Evolutionary conservation across 164 flowering plant species (phyloP).

Genomic region (Echeveria elegans): DNA sequence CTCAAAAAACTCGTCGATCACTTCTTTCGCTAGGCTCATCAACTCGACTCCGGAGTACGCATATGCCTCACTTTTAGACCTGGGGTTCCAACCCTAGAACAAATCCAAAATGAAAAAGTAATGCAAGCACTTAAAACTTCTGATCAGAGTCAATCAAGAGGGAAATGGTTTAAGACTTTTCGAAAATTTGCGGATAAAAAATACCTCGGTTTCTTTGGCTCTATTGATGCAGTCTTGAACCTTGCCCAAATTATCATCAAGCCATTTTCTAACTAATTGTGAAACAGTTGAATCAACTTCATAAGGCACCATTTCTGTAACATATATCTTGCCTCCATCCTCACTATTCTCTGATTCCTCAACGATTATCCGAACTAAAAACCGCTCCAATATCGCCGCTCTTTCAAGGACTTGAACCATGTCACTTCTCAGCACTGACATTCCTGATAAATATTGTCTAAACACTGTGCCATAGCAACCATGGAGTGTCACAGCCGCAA

Average conservation of each 20-base stretch:
- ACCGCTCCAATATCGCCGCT: slow-evolving; percentile 77
- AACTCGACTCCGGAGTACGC: slow-evolving; percentile 76
- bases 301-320: slow-evolving; percentile 74
- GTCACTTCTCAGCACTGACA: slow-evolving; percentile 33
- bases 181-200: not conserved
- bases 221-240: slow-evolving; percentile 34
- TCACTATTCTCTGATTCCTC: slow-evolving; percentile 78
- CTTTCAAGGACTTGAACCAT: slow-evolving; percentile 46
- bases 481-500: slow-evolving; percentile 77
- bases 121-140: no score
- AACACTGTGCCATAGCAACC: slow-evolving; percentile 60
- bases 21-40: slow-evolving; percentile 45
- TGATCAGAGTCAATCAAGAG: no score
- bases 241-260: slow-evolving; percentile 42
- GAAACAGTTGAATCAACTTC: slow-evolving; percentile 63
- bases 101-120: slow-evolving; percentile 1
- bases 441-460: slow-evolving; percentile 52
- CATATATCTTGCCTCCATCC: slow-evolving; percentile 74
- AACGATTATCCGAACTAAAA: slow-evolving; percentile 72
- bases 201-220: slow-evolving; percentile 87
- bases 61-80: slow-evolving; percentile 75
- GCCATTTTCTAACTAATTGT: slow-evolving; percentile 50
- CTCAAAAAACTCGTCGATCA: slow-evolving; percentile 61
- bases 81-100: slow-evolving; percentile 87
- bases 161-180: not conserved